Base-by-base conservation (phyloP, 768 basidiomycete species). In the Tylopilus balloui region DNA sequence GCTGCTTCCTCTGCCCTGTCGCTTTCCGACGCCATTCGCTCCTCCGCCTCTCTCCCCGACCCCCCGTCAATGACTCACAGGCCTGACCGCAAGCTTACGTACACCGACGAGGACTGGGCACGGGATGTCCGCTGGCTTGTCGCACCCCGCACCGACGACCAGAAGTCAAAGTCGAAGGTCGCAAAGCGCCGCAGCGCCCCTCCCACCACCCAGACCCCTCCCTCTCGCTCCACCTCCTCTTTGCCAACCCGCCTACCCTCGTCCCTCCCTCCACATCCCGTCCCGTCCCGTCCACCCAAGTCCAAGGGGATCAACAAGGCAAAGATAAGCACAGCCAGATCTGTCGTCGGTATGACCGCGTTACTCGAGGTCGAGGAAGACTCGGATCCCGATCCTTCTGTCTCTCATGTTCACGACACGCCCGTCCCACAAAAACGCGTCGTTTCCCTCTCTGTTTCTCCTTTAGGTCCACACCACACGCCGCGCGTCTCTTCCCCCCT, bases 71-170 rank as follows among this genome's bases (percentile, higher is more conserved):
- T 63, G 62, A 56, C 52, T 1, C 50, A 42, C 25, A 20, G 59
- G 52, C 31, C 50, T 43, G 19, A 64, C 40, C 55, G 63, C 48
- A 64, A 69, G 31, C 54, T 63, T 45, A 68, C 70, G 15, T 73
- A 74, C 60, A 76, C 75, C 4, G 77, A 80, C 57, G 74, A 80
- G 45, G 78, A 84, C 55, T 87, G 83, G 86, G 77, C 80, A 12
- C 78, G 75, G 53, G 84, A 87, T 42, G 78, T 84, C 15, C 75
- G 81, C 28, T 85, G 80, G 81, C 78, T 88, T 25, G 76, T 69
- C 25, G 61, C 70, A 43, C 62, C 77, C 32, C 61, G 66, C 20
- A 25, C 56, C 29, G 45, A 46, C 29, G 45, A 44, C 12, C 43
- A 42, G 11, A 66, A 61, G 20, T 28, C 39, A 25, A 61, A 57